A percentile compares a stretch with the other conserved stretches of the same genome.
Evolutionary conservation across 2,329 filamentous ascomycete species (phyloP).

Genomic region (Ceratocystis lukuohia): DNA sequence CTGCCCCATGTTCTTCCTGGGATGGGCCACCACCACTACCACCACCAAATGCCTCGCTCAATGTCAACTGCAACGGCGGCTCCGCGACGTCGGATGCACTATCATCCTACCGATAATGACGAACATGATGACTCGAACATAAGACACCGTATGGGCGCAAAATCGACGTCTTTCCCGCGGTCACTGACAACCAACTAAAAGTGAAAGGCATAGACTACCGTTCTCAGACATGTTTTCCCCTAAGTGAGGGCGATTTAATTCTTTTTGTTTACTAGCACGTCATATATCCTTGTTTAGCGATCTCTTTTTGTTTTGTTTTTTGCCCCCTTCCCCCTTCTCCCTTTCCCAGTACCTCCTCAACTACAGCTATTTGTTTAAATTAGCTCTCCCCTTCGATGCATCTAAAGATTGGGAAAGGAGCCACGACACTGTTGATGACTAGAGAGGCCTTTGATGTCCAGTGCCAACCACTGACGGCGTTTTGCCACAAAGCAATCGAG

Average conservation of each 20-base stretch:
- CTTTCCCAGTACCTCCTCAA: no score
- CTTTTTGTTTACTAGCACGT: conserved; percentile 6
- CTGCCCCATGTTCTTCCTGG: conserved; percentile 13
- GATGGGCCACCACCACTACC: conserved; percentile 4
- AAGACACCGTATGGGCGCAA: not conserved
- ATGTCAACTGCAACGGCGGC: conserved; percentile 11
- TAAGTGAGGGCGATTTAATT: conserved; percentile 3
- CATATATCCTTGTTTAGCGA: conserved; percentile 8
- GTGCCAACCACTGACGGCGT: not conserved
- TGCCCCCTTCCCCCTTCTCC: not conserved
- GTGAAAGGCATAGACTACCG: not conserved
- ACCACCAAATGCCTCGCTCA: conserved; percentile 7
- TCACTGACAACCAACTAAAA: conserved; percentile 12
- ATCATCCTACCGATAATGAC: conserved; percentile 14
- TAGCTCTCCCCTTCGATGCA: not conserved
- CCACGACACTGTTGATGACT: conserved; percentile 5
- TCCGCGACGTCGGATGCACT: conserved; percentile 12
- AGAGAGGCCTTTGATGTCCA: not conserved
- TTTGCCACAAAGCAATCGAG: not conserved
- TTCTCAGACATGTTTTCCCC: not conserved
- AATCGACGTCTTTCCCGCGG: conserved; percentile 8
- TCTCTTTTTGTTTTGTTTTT: not conserved
- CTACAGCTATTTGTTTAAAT: not conserved
- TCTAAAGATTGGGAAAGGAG: not conserved
- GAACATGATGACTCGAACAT: conserved; percentile 8